Percentiles rank a stretch among this genome's conserved stretches.
phyloP scores from a whole-genome alignment of 2,329 filamentous ascomycete species.

The Simplicillium sp. region DNA sequence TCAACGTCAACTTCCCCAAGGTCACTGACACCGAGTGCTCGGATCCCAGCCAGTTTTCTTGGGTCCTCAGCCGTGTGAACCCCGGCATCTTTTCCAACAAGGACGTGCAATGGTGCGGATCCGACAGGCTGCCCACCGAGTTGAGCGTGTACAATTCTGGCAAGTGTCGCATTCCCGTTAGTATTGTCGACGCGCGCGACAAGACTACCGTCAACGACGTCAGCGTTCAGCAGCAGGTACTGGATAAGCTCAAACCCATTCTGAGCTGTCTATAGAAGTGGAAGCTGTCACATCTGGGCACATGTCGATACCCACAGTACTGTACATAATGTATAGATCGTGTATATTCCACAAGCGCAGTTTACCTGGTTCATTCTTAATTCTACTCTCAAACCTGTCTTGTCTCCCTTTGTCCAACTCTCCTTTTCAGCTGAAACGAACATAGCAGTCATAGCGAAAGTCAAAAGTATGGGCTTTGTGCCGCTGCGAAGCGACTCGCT shows the following conservation, averaged over 20 bases:
- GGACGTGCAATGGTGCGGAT: slow-evolving; percentile 50
- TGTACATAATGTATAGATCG: too few species aligned
- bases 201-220: slow-evolving; percentile 41
- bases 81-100: slow-evolving; percentile 37
- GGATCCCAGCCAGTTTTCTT: slow-evolving; percentile 45
- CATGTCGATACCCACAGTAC: background rate
- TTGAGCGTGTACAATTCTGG: slow-evolving; percentile 34
- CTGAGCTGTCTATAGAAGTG: slow-evolving; percentile 16
- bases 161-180: slow-evolving; percentile 54
- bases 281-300: background rate
- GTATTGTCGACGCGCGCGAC: slow-evolving; percentile 48
- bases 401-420: too few species aligned
- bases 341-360: too few species aligned
- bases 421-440: too few species aligned
- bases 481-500: too few species aligned
- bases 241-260: slow-evolving; percentile 20
- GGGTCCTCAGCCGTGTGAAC: slow-evolving; percentile 54
- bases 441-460: too few species aligned
- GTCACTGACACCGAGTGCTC: slow-evolving; percentile 39
- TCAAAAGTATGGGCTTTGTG: too few species aligned
- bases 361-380: too few species aligned
- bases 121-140: slow-evolving; percentile 48
- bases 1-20: slow-evolving; percentile 62
- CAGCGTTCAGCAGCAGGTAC: slow-evolving; percentile 16
- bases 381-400: too few species aligned